Evolutionary conservation across 148 eudicot species (phyloP).

Genomic region (Hydrangea macrophylla): DNA sequence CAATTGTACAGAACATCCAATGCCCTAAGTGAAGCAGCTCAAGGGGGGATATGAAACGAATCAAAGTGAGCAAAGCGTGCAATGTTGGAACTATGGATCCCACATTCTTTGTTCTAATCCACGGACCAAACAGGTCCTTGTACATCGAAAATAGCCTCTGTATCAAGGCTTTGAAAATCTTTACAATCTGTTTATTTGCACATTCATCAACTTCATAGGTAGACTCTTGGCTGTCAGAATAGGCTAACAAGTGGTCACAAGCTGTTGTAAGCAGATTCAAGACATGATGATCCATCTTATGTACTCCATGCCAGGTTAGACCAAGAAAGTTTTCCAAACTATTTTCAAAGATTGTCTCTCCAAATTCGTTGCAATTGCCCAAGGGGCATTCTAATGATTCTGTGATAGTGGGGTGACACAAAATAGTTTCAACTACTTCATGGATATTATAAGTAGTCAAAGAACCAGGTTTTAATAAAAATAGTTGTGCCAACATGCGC

Average conservation of each 20-base stretch:
- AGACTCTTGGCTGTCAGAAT: slow-evolving; percentile 23
- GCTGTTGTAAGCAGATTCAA: slow-evolving; percentile 47
- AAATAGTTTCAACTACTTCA: slow-evolving; percentile 55
- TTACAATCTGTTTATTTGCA: slow-evolving; percentile 30
- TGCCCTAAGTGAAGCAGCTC: slow-evolving; percentile 69
- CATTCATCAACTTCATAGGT: slow-evolving; percentile 21
- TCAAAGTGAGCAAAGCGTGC: slow-evolving; percentile 47
- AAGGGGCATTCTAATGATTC: slow-evolving; percentile 48
- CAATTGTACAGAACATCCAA: slow-evolving; percentile 55
- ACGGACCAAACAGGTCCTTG: slow-evolving; percentile 45
- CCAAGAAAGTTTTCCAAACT: slow-evolving; percentile 32
- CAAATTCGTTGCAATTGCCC: slow-evolving; percentile 25
- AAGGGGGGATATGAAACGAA: slow-evolving; percentile 61
- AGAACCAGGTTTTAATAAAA: slow-evolving; percentile 29
- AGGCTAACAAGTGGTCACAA: slow-evolving; percentile 37
- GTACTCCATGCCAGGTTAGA: slow-evolving; percentile 39
- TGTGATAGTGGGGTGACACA: slow-evolving; percentile 62
- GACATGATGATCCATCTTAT: slow-evolving; percentile 40
- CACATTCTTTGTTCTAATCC: slow-evolving; percentile 35
- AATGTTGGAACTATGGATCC: slow-evolving; percentile 50
- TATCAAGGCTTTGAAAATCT: slow-evolving; percentile 34
- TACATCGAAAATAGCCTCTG: slow-evolving; percentile 40
- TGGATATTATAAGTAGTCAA: slow-evolving; percentile 23
- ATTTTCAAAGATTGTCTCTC: slow-evolving; percentile 35
- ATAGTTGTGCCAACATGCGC: slow-evolving; percentile 35